Percentiles rank a stretch among this genome's conserved stretches.
These are phyloP conservation scores for Penicillium atrosanguineum DNA, from an alignment of 495 filamentous ascomycete species.

Conservation along the genomic window DNA sequence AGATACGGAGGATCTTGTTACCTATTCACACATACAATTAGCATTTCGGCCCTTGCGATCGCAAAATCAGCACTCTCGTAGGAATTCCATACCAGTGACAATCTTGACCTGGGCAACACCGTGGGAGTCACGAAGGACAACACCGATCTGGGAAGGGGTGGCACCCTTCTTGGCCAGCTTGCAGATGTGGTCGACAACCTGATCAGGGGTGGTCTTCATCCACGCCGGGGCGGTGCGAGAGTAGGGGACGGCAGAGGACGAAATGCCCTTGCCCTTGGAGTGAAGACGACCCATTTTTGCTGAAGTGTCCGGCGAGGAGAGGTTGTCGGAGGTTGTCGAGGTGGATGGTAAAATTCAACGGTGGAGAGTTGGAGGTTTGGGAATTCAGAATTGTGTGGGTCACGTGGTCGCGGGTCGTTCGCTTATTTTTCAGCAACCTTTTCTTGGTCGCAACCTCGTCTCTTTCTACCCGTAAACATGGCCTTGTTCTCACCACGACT, in stretches of 20 bases:
- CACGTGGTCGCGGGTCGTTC: conserved; percentile 19
- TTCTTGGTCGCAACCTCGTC: conserved; percentile 2
- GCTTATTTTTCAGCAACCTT: conserved; percentile 20
- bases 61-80: neutral
- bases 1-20: conserved; percentile 99
- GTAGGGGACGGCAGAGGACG: conserved; percentile 91
- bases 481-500: neutral
- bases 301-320: conserved; percentile 27
- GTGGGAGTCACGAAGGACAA: conserved; percentile 94
- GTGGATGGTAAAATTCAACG: conserved; percentile 26
- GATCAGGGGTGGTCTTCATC: conserved; percentile 86
- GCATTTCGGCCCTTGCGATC: conserved; percentile 6
- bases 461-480: neutral
- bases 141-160: conserved; percentile 97
- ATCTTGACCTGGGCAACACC: conserved; percentile 96
- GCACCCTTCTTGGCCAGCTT: conserved; percentile 97
- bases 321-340: conserved; percentile 41
- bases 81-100: conserved; percentile 75
- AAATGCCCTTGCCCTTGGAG: conserved; percentile 99
- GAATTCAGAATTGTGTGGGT: conserved; percentile 20
- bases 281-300: conserved; percentile 93
- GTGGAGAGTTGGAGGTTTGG: conserved; percentile 5
- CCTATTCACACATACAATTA: conserved; percentile 50
- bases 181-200: conserved; percentile 98
- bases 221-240: conserved; percentile 86